Base-by-base conservation (phyloP, 2,329 filamentous ascomycete genomes). In the Talaromyces verruculosus region DNA sequence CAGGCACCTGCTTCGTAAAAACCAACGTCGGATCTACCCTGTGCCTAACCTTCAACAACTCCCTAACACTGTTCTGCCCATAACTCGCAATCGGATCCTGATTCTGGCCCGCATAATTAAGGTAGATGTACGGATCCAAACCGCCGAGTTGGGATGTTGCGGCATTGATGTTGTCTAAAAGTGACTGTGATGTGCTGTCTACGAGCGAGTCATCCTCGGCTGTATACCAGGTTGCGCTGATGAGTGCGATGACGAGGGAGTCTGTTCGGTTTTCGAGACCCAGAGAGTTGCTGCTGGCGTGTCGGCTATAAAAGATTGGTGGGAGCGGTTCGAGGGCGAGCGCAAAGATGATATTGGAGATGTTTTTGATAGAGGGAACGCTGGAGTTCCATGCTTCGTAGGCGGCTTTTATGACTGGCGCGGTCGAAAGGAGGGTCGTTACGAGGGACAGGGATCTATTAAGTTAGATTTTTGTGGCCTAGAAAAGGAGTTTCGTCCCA, bases 311-410 rank as follows among this genome's bases (percentile, higher is more conserved):
- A 33, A 61, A 37, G 0, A 41, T 43, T 25, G 63, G 55, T n/a
- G 63, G 63, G 1, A 65, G 43, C 0, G 55, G 63, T 43, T 65
- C 63, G 19, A 61, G 55, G 10, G 33, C 10, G 17, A 65, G 22
- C 2, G 55, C 55, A n/a, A 37, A 65, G n/a, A 41, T 13, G n/a
- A 65, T 65, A 19, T 51, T 51, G 19, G 63, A 57, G 11, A 65
- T 17, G 17, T 61, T 41, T 37, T 61, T 49, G n/a, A 61, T 53
- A 3, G 57, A 57, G n/a, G 57, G 41, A 7, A 65, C 25, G 37
- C 63, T 65, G 15, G 43, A 15, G 15, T 65, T 61, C 63, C 63
- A 65, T 28, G 45, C 55, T 61, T 65, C 43, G 35, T 53, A 65
- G 17, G 57, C 57, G 17, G 63, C 63, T 60, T 65, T 65, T 45